Conservation (phyloP, 2,329 filamentous ascomycete species). For the Fusarium sp. region DNA sequence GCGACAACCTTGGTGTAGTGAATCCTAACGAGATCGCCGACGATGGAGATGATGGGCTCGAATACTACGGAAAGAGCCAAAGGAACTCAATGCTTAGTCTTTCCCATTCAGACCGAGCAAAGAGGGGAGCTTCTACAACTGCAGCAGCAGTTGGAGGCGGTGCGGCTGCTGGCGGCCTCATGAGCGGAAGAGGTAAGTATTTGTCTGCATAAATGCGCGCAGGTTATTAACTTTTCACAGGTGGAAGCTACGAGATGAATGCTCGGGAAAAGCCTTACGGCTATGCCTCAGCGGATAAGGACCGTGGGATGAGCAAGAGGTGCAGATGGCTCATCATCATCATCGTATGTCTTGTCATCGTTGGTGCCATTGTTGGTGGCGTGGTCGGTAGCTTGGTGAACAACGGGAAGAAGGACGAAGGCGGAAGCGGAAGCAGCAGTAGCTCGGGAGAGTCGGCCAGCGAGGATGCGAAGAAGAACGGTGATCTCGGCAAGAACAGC, state of each 20-base stretch:
- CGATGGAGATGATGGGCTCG: slow-evolving; percentile 87
- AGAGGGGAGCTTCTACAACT: slow-evolving; percentile 39
- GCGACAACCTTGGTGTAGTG: slow-evolving; percentile 67
- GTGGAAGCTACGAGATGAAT: slow-evolving; percentile 48
- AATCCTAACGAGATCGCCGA: slow-evolving; percentile 86
- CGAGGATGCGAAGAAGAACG: slow-evolving; percentile 70
- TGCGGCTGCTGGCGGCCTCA: slow-evolving; percentile 54
- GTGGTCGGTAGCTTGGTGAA: slow-evolving; percentile 77
- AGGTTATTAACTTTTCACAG: slow-evolving; percentile 26
- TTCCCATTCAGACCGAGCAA: slow-evolving; percentile 55
- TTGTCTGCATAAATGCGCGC: not conserved
- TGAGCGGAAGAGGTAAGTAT: slow-evolving; percentile 45
- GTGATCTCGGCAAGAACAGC: slow-evolving; percentile 80
- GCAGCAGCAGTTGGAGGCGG: slow-evolving; percentile 60
- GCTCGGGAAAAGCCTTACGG: slow-evolving; percentile 71
- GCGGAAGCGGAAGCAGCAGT: slow-evolving; percentile 20
- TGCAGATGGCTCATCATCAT: slow-evolving; percentile 76
- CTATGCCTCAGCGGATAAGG: slow-evolving; percentile 69
- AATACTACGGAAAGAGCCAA: slow-evolving; percentile 62
- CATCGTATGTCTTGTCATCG: slow-evolving; percentile 71
- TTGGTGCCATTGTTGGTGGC: slow-evolving; percentile 78
- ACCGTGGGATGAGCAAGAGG: slow-evolving; percentile 71
- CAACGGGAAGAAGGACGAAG: slow-evolving; percentile 45
- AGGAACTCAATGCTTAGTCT: slow-evolving; percentile 71
- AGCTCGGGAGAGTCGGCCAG: slow-evolving; percentile 61